Percentiles rank a stretch among this genome's conserved stretches.
Conservation (phyloP, 345 rosid genomes). For the Eucalyptus dawsonii region DNA sequence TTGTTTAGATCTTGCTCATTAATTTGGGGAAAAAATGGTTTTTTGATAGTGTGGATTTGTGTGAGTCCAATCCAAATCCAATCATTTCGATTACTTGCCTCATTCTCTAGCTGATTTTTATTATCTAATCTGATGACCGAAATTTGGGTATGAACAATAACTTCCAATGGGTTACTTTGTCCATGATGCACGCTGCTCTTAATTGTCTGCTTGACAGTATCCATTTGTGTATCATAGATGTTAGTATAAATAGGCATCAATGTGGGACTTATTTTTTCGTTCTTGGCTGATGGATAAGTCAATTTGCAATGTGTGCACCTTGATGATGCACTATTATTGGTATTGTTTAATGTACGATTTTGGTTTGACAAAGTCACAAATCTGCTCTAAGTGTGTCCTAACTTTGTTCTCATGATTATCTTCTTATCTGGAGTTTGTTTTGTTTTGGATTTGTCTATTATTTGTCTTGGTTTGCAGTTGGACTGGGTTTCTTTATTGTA, state of each 20-base stretch:
- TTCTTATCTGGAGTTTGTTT: too few relatives aligned
- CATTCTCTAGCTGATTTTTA: background rate
- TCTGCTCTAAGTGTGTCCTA: too few relatives aligned
- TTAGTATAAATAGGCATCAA: background rate
- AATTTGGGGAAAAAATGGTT: background rate
- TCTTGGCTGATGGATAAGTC: background rate
- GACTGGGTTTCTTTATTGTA: background rate
- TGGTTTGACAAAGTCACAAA: too few relatives aligned
- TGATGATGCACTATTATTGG: background rate
- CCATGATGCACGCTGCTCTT: background rate
- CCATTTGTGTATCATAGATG: background rate
- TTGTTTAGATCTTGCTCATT: background rate
- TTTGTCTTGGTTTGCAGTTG: background rate
- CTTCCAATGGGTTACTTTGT: background rate
- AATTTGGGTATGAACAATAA: background rate
- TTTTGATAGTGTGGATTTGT: background rate
- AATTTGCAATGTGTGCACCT: background rate
- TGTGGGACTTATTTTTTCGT: background rate
- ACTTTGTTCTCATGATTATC: too few relatives aligned
- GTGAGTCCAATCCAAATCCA: background rate
- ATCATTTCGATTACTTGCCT: background rate
- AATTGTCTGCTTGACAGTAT: background rate
- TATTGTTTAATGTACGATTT: background rate
- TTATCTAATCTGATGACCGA: background rate
- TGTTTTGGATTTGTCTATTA: background rate